These are phyloP conservation scores for Hymenoscyphus infarciens DNA, from an alignment of 2,329 filamentous ascomycete species.

Conservation along the genomic window DNA sequence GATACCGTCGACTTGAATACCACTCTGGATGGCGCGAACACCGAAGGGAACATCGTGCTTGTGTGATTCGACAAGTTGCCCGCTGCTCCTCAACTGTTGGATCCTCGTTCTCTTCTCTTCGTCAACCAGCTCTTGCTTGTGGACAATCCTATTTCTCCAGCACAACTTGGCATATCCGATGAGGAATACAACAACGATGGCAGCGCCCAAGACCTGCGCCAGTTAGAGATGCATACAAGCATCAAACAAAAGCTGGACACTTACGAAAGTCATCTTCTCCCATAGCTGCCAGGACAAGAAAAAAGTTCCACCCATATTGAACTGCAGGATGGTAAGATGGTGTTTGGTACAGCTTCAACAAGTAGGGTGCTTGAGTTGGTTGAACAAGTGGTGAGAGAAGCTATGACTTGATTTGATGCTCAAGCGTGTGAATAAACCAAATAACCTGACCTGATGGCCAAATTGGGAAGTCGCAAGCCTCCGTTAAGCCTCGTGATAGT, in stretches of 20 bases:
- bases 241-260: conserved; percentile 36
- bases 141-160: conserved; percentile 53
- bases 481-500: too few species aligned
- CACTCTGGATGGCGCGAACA: conserved; percentile 77
- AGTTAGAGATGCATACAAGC: background rate
- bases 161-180: conserved; percentile 66
- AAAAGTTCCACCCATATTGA: conserved; percentile 41
- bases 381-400: background rate
- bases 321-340: background rate
- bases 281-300: conserved; percentile 73
- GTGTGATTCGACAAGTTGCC: conserved; percentile 32
- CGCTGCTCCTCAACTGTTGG: conserved; percentile 53
- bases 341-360: background rate
- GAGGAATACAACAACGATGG: conserved; percentile 67
- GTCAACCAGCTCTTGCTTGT: conserved; percentile 60
- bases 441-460: too few species aligned
- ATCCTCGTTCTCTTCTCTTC: conserved; percentile 58
- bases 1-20: conserved; percentile 80
- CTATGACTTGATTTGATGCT: background rate
- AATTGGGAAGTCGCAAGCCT: too few species aligned
- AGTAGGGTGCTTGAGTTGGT: background rate
- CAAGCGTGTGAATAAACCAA: background rate
- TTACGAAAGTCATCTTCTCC: conserved; percentile 88
- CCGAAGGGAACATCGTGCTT: conserved; percentile 76
- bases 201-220: conserved; percentile 64